These are phyloP conservation scores for Hygrocybe coccinea DNA, from an alignment of 768 basidiomycete species.

Conservation along the genomic window DNA sequence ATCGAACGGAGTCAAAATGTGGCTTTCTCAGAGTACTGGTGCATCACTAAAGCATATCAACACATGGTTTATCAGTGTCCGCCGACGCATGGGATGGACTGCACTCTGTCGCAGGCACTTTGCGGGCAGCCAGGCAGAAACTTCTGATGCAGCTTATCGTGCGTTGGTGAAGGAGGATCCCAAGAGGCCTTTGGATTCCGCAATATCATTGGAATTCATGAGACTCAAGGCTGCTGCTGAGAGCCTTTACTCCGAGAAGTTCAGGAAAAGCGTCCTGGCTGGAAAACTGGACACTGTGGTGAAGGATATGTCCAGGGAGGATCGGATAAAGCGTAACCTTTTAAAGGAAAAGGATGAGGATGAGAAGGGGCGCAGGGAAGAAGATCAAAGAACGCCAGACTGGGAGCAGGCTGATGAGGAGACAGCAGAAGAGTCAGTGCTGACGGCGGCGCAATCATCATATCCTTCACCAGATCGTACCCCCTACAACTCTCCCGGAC, in stretches of 20 bases:
- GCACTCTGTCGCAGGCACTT: constrained; percentile 32
- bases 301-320: constrained; percentile 24
- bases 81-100: constrained; percentile 54
- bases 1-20: constrained; percentile 16
- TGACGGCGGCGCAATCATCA: neutral
- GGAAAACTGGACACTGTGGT: constrained; percentile 26
- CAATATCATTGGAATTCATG: constrained; percentile 20
- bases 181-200: constrained; percentile 17
- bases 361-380: neutral
- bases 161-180: constrained; percentile 26
- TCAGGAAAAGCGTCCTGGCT: constrained; percentile 26
- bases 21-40: constrained; percentile 24
- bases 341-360: constrained; percentile 3
- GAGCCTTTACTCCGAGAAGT: constrained; percentile 25
- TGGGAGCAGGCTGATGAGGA: no score
- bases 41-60: constrained; percentile 31
- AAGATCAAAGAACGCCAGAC: neutral
- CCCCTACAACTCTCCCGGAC: constrained; percentile 12
- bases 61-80: constrained; percentile 44
- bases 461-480: constrained; percentile 21
- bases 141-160: constrained; percentile 35
- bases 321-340: constrained; percentile 14
- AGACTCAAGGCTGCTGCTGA: constrained; percentile 25
- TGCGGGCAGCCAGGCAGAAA: constrained; percentile 28
- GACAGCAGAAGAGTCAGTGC: neutral